phyloP scores from a whole-genome alignment of 441 rosid genomes.

The Omphalea diandra region DNA sequence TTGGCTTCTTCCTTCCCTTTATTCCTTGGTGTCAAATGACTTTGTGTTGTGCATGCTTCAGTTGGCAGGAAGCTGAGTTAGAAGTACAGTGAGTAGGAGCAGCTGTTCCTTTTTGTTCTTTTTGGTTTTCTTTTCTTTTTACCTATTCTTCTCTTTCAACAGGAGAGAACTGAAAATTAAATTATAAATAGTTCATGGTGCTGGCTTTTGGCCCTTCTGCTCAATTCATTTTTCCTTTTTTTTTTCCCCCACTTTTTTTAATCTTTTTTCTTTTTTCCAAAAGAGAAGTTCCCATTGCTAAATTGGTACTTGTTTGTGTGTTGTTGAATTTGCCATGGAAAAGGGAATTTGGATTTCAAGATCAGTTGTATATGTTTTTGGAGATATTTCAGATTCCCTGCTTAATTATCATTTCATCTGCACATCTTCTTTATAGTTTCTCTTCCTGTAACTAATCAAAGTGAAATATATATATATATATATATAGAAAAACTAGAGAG shows the following conservation, averaged over 20 bases:
- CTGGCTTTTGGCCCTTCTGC: conserved; percentile 26
- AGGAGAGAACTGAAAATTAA: conserved; percentile 26
- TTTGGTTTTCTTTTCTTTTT: neutral
- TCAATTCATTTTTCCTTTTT: conserved; percentile 21
- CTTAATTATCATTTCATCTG: neutral
- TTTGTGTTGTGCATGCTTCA: conserved; percentile 22
- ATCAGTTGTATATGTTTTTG: neutral
- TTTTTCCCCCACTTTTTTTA: neutral
- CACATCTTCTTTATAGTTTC: neutral
- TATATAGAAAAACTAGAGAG: neutral
- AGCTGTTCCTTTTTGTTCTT: conserved; percentile 10
- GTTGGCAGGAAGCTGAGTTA: conserved; percentile 32
- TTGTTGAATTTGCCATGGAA: conserved; percentile 21
- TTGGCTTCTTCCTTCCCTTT: conserved; percentile 17
- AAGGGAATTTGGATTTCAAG: conserved; percentile 20
- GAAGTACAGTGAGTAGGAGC: conserved; percentile 47
- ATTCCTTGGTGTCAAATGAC: conserved; percentile 18
- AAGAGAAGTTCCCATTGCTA: conserved; percentile 17
- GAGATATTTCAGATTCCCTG: neutral
- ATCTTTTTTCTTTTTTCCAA: neutral
- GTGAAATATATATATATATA: too few species aligned
- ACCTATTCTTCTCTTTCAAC: conserved; percentile 9
- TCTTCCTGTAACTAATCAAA: neutral
- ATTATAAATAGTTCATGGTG: conserved; percentile 40
- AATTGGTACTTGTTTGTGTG: conserved; percentile 26